Conservation (phyloP, 2,329 filamentous ascomycete genomes). For the Corinectria fuckeliana region DNA sequence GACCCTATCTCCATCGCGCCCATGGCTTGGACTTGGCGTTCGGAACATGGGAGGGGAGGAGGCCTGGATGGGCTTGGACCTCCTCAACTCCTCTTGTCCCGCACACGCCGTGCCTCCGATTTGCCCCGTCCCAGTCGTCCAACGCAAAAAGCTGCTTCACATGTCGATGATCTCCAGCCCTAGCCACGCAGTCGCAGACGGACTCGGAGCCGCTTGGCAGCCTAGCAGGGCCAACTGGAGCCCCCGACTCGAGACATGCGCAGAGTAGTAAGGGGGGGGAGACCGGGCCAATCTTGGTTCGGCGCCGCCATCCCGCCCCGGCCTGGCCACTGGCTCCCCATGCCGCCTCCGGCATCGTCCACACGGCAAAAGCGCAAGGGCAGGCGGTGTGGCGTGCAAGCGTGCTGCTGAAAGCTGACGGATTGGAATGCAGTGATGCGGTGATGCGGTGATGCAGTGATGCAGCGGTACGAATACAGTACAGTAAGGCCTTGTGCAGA, state of each 20-base stretch:
- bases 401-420: not conserved
- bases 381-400: slow-evolving; percentile 7
- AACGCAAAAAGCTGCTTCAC: slow-evolving; percentile 32
- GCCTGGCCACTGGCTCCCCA: not conserved
- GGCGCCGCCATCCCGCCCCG: slow-evolving; percentile 21
- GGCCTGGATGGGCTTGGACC: slow-evolving; percentile 11
- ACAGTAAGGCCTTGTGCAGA: too few relatives aligned
- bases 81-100: too few relatives aligned
- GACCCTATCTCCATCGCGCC: not conserved
- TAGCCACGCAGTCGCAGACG: slow-evolving; percentile 15
- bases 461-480: not conserved
- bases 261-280: not conserved
- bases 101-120: slow-evolving; percentile 24
- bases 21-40: slow-evolving; percentile 7
- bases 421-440: slow-evolving; percentile 3
- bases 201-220: slow-evolving; percentile 26
- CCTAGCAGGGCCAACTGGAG: slow-evolving; percentile 27
- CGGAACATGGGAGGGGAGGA: not conserved
- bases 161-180: slow-evolving; percentile 41
- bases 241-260: slow-evolving; percentile 20
- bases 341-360: slow-evolving; percentile 5
- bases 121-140: slow-evolving; percentile 29
- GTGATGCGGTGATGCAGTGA: not conserved
- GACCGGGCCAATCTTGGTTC: slow-evolving; percentile 21
- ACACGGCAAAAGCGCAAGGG: slow-evolving; percentile 1